These are phyloP conservation scores for Rhizopogon salebrosus DNA, from an alignment of 768 basidiomycete species.

Conservation along the genomic window DNA sequence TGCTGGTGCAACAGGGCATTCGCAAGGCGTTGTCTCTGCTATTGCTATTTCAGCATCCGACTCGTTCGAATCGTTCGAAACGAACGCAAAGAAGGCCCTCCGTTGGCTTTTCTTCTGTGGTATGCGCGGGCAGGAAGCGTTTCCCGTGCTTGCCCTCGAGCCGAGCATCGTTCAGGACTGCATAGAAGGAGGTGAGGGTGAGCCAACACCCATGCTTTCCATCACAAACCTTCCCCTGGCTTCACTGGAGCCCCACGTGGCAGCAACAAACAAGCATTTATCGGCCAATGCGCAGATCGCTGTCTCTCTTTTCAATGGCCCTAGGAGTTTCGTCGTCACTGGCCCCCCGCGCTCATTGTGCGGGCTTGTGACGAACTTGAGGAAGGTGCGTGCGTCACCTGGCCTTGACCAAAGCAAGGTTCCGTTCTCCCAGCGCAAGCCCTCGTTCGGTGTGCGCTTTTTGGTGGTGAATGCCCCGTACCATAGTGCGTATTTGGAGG, in stretches of 20 bases:
- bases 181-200: constrained; percentile 89
- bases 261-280: constrained; percentile 84
- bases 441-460: constrained; percentile 89
- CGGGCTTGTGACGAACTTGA: constrained; percentile 85
- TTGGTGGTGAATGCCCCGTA: constrained; percentile 95
- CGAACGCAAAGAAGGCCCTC: constrained; percentile 78
- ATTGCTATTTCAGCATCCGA: constrained; percentile 78
- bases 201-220: constrained; percentile 89
- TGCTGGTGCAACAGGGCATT: constrained; percentile 91
- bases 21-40: constrained; percentile 96
- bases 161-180: constrained; percentile 84
- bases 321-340: constrained; percentile 87
- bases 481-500: constrained; percentile 81
- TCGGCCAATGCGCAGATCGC: constrained; percentile 71
- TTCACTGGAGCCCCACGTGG: constrained; percentile 76
- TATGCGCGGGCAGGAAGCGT: constrained; percentile 88
- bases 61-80: constrained; percentile 66
- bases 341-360: constrained; percentile 90
- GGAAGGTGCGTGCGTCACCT: constrained; percentile 83
- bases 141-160: constrained; percentile 88
- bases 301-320: constrained; percentile 91
- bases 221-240: constrained; percentile 76
- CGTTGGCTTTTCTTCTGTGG: constrained; percentile 93
- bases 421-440: constrained; percentile 92
- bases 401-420: constrained; percentile 92